Percentiles rank a stretch among this genome's conserved stretches.
Evolutionary conservation across 2,329 filamentous ascomycete species (phyloP).

Genomic region (Dothideomycetes sp.): DNA sequence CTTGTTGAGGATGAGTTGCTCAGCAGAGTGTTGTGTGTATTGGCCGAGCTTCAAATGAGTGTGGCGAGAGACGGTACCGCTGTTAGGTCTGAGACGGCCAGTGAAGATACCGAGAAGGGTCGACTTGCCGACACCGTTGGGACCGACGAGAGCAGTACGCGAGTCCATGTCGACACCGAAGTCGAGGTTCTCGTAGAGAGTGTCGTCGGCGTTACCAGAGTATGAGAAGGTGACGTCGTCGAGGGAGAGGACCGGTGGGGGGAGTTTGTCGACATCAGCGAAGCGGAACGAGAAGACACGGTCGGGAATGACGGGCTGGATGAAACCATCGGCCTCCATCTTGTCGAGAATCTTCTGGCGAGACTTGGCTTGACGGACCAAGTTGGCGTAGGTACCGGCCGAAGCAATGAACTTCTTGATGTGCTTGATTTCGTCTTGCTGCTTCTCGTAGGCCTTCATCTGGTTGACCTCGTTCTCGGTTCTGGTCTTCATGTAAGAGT

Average conservation of each 20-base stretch:
- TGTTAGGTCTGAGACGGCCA: constrained; percentile 78
- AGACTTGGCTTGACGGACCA: constrained; percentile 97
- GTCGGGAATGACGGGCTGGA: constrained; percentile 78
- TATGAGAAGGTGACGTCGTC: constrained; percentile 98
- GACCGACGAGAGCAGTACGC: constrained; percentile 88
- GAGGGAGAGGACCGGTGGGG: constrained; percentile 89
- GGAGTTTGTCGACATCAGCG: constrained; percentile 98
- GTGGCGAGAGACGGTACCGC: constrained; percentile 76
- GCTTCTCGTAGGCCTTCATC: constrained; percentile 97
- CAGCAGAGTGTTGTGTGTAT: constrained; percentile 97
- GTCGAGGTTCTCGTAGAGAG: constrained; percentile 92
- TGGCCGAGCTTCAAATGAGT: constrained; percentile 97
- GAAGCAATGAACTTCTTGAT: constrained; percentile 99
- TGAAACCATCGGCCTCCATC: constrained; percentile 99
- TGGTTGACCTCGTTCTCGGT: constrained; percentile 94
- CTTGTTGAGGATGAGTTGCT: constrained; percentile 97
- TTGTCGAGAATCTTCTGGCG: constrained; percentile 99
- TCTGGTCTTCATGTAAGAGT: constrained; percentile 89
- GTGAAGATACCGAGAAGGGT: constrained; percentile 95
- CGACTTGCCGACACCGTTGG: constrained; percentile 98
- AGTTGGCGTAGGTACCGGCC: constrained; percentile 98
- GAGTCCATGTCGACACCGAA: constrained; percentile 99
- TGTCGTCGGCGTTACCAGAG: constrained; percentile 79
- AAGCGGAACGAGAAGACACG: constrained; percentile 96
- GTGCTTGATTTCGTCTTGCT: constrained; percentile 97